These are phyloP conservation scores for Rhododendron mucronatum DNA, from an alignment of 148 eudicot genomes.

Conservation along the genomic window DNA sequence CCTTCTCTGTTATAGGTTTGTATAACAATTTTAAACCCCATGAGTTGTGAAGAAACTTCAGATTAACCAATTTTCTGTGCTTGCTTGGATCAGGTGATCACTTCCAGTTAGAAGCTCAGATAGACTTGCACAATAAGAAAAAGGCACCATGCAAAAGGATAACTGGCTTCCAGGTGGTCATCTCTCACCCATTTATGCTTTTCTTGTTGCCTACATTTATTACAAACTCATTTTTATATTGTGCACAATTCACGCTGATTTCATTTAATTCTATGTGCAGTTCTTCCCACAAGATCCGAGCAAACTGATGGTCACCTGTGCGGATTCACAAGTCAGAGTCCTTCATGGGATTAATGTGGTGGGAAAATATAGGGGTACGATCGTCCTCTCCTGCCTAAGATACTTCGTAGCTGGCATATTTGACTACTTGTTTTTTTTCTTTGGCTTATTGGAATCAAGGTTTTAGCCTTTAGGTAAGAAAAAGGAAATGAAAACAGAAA, in stretches of 20 bases:
- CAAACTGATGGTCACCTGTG: constrained; percentile 86
- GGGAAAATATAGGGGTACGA: constrained; percentile 66
- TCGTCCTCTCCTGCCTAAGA: not conserved
- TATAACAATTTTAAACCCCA: not conserved
- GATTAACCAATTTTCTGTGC: constrained; percentile 9
- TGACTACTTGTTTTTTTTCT: not conserved
- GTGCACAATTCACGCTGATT: constrained; percentile 1
- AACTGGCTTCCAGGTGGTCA: constrained; percentile 77
- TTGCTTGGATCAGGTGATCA: constrained; percentile 53
- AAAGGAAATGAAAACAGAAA: not conserved
- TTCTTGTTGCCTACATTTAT: not conserved
- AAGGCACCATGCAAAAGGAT: constrained; percentile 74
- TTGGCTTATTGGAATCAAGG: not conserved
- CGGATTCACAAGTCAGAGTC: constrained; percentile 80
- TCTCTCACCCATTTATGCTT: constrained; percentile 14
- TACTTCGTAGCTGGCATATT: not conserved
- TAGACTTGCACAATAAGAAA: constrained; percentile 59
- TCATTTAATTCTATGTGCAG: constrained; percentile 32
- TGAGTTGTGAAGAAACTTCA: not conserved
- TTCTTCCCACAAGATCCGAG: constrained; percentile 72
- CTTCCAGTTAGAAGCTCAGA: constrained; percentile 57
- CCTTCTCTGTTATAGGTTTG: not conserved
- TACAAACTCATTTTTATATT: not conserved
- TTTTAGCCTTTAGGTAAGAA: not conserved
- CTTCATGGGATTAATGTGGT: constrained; percentile 64